A percentile compares a stretch with the other conserved stretches of the same genome.
These are phyloP conservation scores for Phaseolus lunatus DNA, from an alignment of 306 rosid species.

Conservation along the genomic window DNA sequence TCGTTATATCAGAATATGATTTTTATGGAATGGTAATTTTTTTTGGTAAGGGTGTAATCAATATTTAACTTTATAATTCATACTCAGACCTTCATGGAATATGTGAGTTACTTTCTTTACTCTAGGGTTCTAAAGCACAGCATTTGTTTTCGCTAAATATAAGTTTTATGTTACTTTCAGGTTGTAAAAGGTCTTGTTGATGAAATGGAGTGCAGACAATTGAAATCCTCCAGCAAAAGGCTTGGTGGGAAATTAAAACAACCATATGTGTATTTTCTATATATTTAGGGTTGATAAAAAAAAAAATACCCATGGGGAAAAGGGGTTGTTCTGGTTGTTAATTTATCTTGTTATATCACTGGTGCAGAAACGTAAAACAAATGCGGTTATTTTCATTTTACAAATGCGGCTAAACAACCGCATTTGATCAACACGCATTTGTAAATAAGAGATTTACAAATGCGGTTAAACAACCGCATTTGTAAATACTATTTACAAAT, in stretches of 20 bases:
- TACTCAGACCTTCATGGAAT: neutral
- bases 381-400: too few species aligned
- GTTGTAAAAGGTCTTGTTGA: slow-evolving; percentile 12
- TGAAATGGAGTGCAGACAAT: neutral
- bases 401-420: too few species aligned
- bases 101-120: neutral
- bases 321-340: neutral
- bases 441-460: too few species aligned
- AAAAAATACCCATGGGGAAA: neutral
- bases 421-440: too few species aligned
- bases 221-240: slow-evolving; percentile 23
- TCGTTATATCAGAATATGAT: neutral
- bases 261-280: neutral
- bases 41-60: neutral
- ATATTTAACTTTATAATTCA: neutral
- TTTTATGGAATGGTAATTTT: neutral
- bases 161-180: slow-evolving; percentile 17
- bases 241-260: slow-evolving; percentile 21
- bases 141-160: neutral
- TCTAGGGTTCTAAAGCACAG: slow-evolving; percentile 22
- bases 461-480: too few species aligned
- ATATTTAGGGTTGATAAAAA: neutral
- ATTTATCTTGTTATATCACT: neutral
- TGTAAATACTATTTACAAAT: too few species aligned
- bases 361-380: too few species aligned